Percentiles rank a stretch among this genome's conserved stretches.
Evolutionary conservation across 179 eudicot genomes (phyloP).

Genomic region (Gypsophila paniculata): DNA sequence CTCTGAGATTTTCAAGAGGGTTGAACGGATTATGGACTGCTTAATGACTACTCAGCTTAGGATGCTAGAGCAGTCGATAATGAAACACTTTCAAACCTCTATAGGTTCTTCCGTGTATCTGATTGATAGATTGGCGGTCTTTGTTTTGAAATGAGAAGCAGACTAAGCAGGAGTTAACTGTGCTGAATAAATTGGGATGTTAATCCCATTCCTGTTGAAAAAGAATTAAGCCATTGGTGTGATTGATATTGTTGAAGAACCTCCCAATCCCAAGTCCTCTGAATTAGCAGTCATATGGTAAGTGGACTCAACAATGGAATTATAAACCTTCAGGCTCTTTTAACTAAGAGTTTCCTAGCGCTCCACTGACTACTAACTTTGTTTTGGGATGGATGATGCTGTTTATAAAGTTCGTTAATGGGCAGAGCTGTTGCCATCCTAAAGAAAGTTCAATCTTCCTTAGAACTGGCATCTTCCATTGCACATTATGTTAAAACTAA

Average conservation of each 20-base stretch:
- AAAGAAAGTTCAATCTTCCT: background rate
- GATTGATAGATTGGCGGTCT: background rate
- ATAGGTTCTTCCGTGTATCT: background rate
- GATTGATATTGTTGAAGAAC: background rate
- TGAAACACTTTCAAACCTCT: background rate
- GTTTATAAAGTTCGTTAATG: background rate
- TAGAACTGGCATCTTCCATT: background rate
- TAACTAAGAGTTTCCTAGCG: background rate
- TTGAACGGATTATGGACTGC: background rate
- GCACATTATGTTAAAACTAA: background rate
- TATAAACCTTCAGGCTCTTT: background rate
- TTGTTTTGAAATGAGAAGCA: background rate
- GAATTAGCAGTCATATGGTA: background rate
- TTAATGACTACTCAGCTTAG: background rate
- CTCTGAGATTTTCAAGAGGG: background rate
- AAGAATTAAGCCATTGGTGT: background rate
- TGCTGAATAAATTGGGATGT: slow-evolving; percentile 4
- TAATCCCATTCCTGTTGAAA: background rate
- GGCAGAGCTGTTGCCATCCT: background rate
- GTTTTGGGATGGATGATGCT: background rate
- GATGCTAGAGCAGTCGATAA: background rate
- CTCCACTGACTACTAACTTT: background rate
- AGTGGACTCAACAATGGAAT: background rate
- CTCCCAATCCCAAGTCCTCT: background rate
- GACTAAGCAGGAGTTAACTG: background rate